These are phyloP conservation scores for Chlamydomonas sphaeroides DNA, from an alignment of 139 green algal species.

Conservation along the genomic window DNA sequence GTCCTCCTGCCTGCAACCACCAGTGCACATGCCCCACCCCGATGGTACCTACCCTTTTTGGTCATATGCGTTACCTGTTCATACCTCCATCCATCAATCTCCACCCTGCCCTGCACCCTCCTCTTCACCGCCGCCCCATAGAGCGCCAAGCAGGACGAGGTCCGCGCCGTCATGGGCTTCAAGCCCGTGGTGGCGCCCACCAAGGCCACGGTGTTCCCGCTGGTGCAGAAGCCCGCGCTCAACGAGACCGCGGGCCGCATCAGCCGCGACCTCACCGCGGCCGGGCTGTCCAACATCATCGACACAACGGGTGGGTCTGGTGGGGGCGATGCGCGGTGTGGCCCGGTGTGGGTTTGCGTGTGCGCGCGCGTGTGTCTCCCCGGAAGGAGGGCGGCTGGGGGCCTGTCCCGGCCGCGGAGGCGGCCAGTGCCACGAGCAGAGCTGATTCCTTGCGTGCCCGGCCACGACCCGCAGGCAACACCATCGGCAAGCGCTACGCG, in stretches of 20 bases:
- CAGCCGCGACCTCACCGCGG: slow-evolving; percentile 58
- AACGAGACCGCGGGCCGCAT: slow-evolving; percentile 70
- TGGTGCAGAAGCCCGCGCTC: slow-evolving; percentile 75
- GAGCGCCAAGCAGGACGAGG: slow-evolving; percentile 39
- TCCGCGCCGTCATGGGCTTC: slow-evolving; percentile 74
- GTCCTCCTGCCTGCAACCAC: too few relatives aligned
- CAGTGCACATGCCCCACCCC: too few relatives aligned
- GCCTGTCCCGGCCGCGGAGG: too few relatives aligned
- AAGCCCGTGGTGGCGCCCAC: slow-evolving; percentile 91
- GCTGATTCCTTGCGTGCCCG: too few relatives aligned
- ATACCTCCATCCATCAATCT: not conserved
- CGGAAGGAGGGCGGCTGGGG: too few relatives aligned
- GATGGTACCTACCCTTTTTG: too few relatives aligned
- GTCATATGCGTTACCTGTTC: too few relatives aligned
- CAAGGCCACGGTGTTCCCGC: slow-evolving; percentile 95
- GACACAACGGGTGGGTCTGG: slow-evolving; percentile 90
- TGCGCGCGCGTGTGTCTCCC: too few relatives aligned
- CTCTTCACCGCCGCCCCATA: too few relatives aligned
- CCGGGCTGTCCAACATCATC: slow-evolving; percentile 87
- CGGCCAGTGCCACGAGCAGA: too few relatives aligned
- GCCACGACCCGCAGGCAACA: slow-evolving; percentile 35
- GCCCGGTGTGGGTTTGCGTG: too few relatives aligned
- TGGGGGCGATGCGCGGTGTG: too few relatives aligned
- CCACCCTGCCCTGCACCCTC: not conserved
- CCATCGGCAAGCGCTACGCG: slow-evolving; percentile 90